Base-by-base conservation (phyloP, 169 alveolate species). In the Babesia divergens region DNA sequence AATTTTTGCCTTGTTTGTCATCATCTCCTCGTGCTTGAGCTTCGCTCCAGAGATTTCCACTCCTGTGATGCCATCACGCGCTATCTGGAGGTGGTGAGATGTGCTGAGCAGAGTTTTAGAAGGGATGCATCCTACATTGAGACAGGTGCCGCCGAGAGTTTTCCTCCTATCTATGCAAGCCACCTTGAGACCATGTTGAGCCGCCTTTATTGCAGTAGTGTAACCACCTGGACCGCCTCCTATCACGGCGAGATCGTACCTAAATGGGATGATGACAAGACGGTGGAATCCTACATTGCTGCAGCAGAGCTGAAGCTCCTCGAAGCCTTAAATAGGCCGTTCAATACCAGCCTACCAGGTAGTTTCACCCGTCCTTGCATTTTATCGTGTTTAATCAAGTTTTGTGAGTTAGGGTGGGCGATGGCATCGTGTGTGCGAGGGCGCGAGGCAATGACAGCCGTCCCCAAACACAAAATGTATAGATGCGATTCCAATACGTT, bases 101-200 rank as follows among this genome's bases (percentile, higher is more conserved):
- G 95, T 93, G 80, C 94, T 94, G 28, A 95, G 93, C 68, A 96
- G 90, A 42, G 98, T 94, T 81, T 96, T 97, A 26, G 99, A 95
- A 5, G 99, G 99, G 58, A 98, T 97, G 80, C 99, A 98, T 3
- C 99, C 99, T 34, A 97, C 98, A 81, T 98, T 98, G 42, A 97
- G 93, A 85, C 99, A 97, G 2, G 99, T 97, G 26, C 99, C 99
- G 24, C 99, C 98, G 7, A 94, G 89, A 9, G 95, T 74, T n/a
- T 94, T 95, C 77, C 98, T 87, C 75, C 93, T 91, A 83, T 97
- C 99, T 54, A 97, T 90, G 80, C 97, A 93, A 6, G 95, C 97
- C 0, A 98, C 96, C 86, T 94, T 95, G 50, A 96, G 79, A 34
- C 99, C 99, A 53, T 92, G 85, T 88, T 96, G 95, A 14, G 97